Percentiles rank a stretch among this genome's conserved stretches.
phyloP scores from a whole-genome alignment of 352 stramenopile species.

The Globisporangium iwayamae region DNA sequence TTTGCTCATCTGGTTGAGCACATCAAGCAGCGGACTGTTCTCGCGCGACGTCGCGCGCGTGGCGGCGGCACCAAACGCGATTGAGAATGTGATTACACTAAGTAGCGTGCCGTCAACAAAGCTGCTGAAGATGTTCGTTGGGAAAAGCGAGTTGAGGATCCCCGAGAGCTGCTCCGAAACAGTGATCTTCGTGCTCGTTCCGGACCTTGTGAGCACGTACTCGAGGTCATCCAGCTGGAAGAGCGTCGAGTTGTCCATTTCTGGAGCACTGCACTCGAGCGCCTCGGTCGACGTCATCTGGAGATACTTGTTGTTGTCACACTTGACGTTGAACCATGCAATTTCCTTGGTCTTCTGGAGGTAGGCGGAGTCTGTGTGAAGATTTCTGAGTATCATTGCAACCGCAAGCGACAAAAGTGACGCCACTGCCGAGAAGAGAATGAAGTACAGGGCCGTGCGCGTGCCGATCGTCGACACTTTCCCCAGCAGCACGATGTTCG shows the following conservation, averaged over 20 bases:
- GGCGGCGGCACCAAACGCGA: slow-evolving; percentile 54
- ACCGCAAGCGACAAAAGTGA: slow-evolving; percentile 35
- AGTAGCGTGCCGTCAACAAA: slow-evolving; percentile 52
- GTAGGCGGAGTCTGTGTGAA: slow-evolving; percentile 21
- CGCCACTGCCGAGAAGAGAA: slow-evolving; percentile 33
- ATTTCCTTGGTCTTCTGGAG: not conserved
- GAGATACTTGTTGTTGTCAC: slow-evolving; percentile 35
- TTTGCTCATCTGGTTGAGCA: slow-evolving; percentile 67
- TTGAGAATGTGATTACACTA: slow-evolving; percentile 62
- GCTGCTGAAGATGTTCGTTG: slow-evolving; percentile 52
- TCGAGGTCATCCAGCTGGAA: slow-evolving; percentile 50
- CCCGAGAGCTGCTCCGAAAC: slow-evolving; percentile 50
- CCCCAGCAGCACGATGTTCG: slow-evolving; percentile 60
- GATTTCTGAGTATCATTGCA: slow-evolving; percentile 35
- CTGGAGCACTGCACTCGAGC: slow-evolving; percentile 22
- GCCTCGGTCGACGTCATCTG: slow-evolving; percentile 22
- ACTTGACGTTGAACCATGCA: slow-evolving; percentile 28
- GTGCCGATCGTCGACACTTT: slow-evolving; percentile 60
- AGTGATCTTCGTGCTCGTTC: slow-evolving; percentile 30
- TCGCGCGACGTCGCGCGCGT: slow-evolving; percentile 48
- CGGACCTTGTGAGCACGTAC: slow-evolving; percentile 15
- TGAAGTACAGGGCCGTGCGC: slow-evolving; percentile 49
- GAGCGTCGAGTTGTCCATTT: slow-evolving; percentile 22
- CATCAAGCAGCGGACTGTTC: slow-evolving; percentile 47
- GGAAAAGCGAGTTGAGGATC: slow-evolving; percentile 53